Conservation (phyloP, 106 monocot genomes). For the Allium sativum region DNA sequence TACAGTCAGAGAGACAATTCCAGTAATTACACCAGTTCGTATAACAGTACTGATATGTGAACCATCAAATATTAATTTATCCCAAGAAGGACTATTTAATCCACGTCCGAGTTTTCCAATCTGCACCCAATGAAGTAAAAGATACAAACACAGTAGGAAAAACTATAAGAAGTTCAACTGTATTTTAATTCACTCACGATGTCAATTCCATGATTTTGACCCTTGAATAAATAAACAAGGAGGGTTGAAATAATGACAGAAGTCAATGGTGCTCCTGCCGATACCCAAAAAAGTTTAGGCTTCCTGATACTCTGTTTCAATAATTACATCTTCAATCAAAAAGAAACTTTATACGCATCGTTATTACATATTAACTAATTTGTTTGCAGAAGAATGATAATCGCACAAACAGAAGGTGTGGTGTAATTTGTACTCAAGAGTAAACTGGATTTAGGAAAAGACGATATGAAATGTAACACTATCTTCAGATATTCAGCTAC, state of each 20-base stretch:
- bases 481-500: no score
- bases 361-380: no score
- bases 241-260: conserved; percentile 73
- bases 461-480: no score
- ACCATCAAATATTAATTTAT: conserved; percentile 13
- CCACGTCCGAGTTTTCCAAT: conserved; percentile 14
- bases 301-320: conserved; percentile 49
- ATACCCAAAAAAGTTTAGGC: conserved; percentile 89
- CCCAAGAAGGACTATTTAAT: conserved; percentile 15
- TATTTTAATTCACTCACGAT: conserved; percentile 29
- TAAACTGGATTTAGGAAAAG: no score
- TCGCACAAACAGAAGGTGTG: no score
- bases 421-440: no score
- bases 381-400: no score
- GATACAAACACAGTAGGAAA: neutral
- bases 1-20: conserved; percentile 15
- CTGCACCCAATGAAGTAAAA: neutral
- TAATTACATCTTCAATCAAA: conserved; percentile 2
- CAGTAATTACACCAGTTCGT: conserved; percentile 9
- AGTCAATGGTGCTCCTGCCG: conserved; percentile 74
- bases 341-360: no score
- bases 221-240: conserved; percentile 52
- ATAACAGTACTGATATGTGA: neutral
- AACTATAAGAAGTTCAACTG: neutral
- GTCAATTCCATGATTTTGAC: conserved; percentile 58